phyloP scores from a whole-genome alignment of 129 eudicot genomes.

The Lactuca sativa region DNA sequence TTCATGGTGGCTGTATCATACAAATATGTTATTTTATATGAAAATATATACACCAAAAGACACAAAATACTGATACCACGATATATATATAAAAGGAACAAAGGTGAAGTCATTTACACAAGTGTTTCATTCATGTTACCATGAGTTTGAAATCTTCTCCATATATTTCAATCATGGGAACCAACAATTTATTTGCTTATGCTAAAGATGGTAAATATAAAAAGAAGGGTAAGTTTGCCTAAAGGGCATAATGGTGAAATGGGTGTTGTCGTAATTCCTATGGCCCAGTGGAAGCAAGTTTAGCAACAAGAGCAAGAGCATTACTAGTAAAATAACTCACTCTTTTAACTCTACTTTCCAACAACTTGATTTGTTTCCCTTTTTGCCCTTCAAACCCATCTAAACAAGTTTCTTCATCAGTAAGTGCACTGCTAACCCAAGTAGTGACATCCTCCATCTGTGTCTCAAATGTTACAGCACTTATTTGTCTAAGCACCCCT shows the following conservation, averaged over 20 bases:
- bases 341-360: constrained; percentile 45
- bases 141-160: constrained; percentile 12
- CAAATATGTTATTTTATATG: not conserved
- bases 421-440: constrained; percentile 85
- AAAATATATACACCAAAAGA: not conserved
- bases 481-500: constrained; percentile 57
- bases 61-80: not conserved
- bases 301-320: constrained; percentile 80
- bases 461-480: constrained; percentile 31
- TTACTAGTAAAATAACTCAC: constrained; percentile 71
- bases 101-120: not conserved
- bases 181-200: constrained; percentile 18
- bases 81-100: not conserved
- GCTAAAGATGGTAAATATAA: not conserved
- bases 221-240: constrained; percentile 4
- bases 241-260: constrained; percentile 21
- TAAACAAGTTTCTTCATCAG: constrained; percentile 82
- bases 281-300: constrained; percentile 76
- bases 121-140: constrained; percentile 5
- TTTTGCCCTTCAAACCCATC: constrained; percentile 64
- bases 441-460: constrained; percentile 79
- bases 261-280: constrained; percentile 1
- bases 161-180: constrained; percentile 16
- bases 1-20: no score
- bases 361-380: constrained; percentile 32